A percentile compares a stretch with the other conserved stretches of the same genome.
Conservation (phyloP, 129 eudicot genomes). For the Kitagawia praeruptora region DNA sequence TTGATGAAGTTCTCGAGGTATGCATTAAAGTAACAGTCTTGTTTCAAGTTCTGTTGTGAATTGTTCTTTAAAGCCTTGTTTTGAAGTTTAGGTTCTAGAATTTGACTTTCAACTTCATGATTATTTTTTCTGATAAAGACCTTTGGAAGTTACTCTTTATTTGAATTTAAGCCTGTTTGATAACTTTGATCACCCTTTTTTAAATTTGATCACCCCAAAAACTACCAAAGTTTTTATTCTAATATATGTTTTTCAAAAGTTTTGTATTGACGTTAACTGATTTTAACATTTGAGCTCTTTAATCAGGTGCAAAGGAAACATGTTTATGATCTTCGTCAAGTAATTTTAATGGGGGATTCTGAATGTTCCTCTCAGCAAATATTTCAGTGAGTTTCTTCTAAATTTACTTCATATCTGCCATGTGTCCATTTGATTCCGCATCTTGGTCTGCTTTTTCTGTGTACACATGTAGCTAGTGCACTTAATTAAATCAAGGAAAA, state of each 20-base stretch:
- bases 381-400: conserved; percentile 57
- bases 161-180: not conserved
- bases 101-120: not conserved
- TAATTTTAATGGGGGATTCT: conserved; percentile 68
- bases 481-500: not conserved
- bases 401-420: not conserved
- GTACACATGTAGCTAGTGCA: not conserved
- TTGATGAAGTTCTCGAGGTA: conserved; percentile 99
- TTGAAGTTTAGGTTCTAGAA: conserved; percentile 1
- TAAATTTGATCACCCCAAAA: not conserved
- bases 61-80: not conserved
- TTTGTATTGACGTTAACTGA: not conserved
- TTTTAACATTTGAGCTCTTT: conserved; percentile 17
- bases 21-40: not conserved
- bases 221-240: not conserved
- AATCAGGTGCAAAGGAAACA: conserved; percentile 92
- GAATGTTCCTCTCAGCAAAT: conserved; percentile 84
- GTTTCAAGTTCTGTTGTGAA: not conserved
- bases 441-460: not conserved
- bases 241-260: not conserved
- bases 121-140: not conserved
- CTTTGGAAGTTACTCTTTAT: not conserved
- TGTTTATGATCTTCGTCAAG: conserved; percentile 89
- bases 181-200: not conserved
- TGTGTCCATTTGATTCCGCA: not conserved